phyloP scores from a whole-genome alignment of 192 early-diverging fungal species.

The Coemansia umbellata region DNA sequence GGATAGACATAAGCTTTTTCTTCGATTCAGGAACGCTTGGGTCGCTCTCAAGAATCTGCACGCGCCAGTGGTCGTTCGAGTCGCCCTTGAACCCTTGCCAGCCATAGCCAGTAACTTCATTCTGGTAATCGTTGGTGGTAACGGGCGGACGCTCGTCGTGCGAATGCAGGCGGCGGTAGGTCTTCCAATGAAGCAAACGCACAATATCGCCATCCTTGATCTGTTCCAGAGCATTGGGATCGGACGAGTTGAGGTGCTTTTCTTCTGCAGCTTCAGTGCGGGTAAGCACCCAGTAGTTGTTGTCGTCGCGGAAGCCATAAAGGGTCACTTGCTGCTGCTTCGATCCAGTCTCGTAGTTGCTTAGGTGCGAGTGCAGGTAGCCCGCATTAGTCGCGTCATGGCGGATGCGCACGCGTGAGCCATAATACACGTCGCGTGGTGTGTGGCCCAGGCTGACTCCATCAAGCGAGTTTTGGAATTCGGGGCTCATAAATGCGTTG shows the following conservation, averaged over 20 bases:
- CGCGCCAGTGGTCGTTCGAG: conserved; percentile 87
- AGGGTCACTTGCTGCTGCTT: conserved; percentile 80
- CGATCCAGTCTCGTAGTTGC: conserved; percentile 60
- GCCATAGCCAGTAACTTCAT: conserved; percentile 72
- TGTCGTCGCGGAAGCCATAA: conserved; percentile 77
- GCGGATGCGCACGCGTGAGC: conserved; percentile 43
- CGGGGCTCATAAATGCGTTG: conserved; percentile 86
- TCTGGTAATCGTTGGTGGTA: conserved; percentile 68
- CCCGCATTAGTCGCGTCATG: conserved; percentile 50
- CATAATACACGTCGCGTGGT: conserved; percentile 50
- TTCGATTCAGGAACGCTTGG: conserved; percentile 46
- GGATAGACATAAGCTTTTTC: conserved; percentile 57
- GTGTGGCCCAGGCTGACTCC: conserved; percentile 56
- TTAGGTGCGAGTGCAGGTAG: conserved; percentile 59
- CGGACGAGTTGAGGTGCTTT: conserved; percentile 28
- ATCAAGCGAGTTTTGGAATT: conserved; percentile 78
- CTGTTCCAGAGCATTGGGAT: conserved; percentile 30
- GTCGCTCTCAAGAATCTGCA: conserved; percentile 70
- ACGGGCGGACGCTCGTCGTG: conserved; percentile 67
- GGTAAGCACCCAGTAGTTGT: conserved; percentile 74
- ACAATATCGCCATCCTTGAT: conserved; percentile 72
- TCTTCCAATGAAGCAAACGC: conserved; percentile 65
- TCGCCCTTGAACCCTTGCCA: conserved; percentile 75
- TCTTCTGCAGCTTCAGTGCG: conserved; percentile 30
- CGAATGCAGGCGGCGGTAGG: conserved; percentile 64